Evolutionary conservation across 2,329 filamentous ascomycete genomes (phyloP).

Genomic region (Pseudogymnoascus sp.): DNA sequence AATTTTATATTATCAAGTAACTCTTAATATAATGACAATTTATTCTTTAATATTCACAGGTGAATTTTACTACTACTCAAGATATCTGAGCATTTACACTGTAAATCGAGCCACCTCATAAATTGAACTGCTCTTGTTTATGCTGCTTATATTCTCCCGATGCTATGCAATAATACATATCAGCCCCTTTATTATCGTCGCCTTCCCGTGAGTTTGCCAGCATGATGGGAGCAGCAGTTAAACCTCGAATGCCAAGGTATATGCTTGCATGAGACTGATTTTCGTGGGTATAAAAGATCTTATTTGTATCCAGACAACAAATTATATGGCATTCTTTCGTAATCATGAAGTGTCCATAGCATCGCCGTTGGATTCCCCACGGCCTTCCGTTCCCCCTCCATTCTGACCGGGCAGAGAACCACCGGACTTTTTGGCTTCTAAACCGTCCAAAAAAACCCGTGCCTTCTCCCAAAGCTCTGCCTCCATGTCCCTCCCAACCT

Average conservation of each 20-base stretch:
- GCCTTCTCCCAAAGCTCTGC: constrained; percentile 67
- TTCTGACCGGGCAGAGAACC: background rate
- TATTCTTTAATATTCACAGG: background rate
- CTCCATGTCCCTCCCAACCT: constrained; percentile 77
- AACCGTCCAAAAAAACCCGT: constrained; percentile 44
- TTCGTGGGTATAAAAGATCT: background rate
- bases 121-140: background rate
- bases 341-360: background rate
- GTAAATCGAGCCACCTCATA: background rate
- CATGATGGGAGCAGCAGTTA: background rate
- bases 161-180: background rate
- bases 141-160: background rate
- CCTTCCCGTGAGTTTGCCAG: background rate
- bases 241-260: background rate
- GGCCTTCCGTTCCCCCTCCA: background rate
- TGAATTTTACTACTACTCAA: background rate
- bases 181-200: no score
- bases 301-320: background rate
- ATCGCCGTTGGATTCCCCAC: background rate
- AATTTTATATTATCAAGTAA: background rate
- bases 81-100: background rate
- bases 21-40: background rate
- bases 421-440: constrained; percentile 18
- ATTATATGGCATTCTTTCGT: background rate
- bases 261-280: background rate